phyloP scores from a whole-genome alignment of 768 basidiomycete genomes.

The Calocera cornea region DNA sequence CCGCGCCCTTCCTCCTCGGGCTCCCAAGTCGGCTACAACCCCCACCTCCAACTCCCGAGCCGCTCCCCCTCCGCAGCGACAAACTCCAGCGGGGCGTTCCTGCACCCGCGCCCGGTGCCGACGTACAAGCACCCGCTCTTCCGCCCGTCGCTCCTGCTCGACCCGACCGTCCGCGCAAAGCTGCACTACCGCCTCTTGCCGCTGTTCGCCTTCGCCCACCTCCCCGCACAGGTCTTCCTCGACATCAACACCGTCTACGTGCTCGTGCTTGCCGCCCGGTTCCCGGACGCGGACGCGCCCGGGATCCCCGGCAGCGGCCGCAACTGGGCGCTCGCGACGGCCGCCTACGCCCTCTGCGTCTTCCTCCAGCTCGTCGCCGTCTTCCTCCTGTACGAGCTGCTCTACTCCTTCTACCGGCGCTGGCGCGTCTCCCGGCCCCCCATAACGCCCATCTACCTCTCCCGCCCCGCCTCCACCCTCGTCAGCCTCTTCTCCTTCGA shows the following conservation, averaged over 20 bases:
- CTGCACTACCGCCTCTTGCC: slow-evolving; percentile 58
- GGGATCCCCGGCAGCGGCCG: slow-evolving; percentile 57
- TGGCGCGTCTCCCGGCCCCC: slow-evolving; percentile 46
- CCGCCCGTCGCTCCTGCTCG: neutral
- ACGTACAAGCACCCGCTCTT: neutral
- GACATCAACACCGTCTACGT: slow-evolving; percentile 83
- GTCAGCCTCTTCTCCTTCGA: slow-evolving; percentile 67
- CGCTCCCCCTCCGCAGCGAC: neutral
- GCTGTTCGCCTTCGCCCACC: slow-evolving; percentile 53
- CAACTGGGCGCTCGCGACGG: slow-evolving; percentile 70
- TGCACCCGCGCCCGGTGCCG: neutral
- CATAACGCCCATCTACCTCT: slow-evolving; percentile 72
- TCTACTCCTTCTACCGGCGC: slow-evolving; percentile 18
- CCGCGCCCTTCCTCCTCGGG: too few relatives aligned
- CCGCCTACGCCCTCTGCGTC: slow-evolving; percentile 78
- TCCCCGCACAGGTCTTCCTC: slow-evolving; percentile 60
- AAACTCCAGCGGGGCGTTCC: neutral
- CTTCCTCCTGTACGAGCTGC: slow-evolving; percentile 46
- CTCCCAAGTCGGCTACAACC: too few relatives aligned
- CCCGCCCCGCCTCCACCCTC: slow-evolving; percentile 60
- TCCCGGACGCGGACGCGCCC: slow-evolving; percentile 52
- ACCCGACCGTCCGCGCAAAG: slow-evolving; percentile 10
- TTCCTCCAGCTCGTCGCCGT: slow-evolving; percentile 57
- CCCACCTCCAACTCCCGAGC: too few relatives aligned
- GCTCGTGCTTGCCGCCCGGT: slow-evolving; percentile 55